These are phyloP conservation scores for Talaromyces thailandensis DNA, from an alignment of 495 filamentous ascomycete genomes.

Conservation along the genomic window DNA sequence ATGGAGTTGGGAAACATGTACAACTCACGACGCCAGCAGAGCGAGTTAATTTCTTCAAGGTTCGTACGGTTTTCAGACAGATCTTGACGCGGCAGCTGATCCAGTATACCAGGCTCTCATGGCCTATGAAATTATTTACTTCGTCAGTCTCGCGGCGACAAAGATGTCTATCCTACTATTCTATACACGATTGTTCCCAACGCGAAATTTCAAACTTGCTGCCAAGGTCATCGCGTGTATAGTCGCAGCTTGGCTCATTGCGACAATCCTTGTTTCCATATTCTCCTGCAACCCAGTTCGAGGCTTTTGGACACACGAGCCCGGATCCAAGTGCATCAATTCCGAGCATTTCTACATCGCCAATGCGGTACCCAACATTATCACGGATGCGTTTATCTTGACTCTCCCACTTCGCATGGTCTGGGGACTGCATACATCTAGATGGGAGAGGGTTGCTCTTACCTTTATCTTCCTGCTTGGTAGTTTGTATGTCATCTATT, in stretches of 20 bases:
- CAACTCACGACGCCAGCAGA: too few species aligned
- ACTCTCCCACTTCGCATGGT: too few species aligned
- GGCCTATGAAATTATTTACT: conserved; percentile 7
- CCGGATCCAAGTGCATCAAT: too few species aligned
- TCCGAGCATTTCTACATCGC: too few species aligned
- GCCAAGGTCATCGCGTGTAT: conserved; percentile 18
- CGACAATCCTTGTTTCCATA: conserved; percentile 19
- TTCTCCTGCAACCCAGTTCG: conserved; percentile 27
- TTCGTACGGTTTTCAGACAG: too few species aligned
- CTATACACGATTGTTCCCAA: conserved; percentile 28
- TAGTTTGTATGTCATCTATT: conserved; percentile 16
- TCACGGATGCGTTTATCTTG: too few species aligned
- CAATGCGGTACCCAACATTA: too few species aligned
- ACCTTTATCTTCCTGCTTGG: conserved; percentile 34
- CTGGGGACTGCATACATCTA: conserved; percentile 23
- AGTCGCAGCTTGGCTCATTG: conserved; percentile 23
- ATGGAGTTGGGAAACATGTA: too few species aligned
- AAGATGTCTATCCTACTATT: conserved; percentile 37
- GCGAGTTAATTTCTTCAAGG: too few species aligned
- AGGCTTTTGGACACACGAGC: conserved; percentile 20
- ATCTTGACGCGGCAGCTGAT: too few species aligned
- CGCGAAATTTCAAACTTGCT: conserved; percentile 16
- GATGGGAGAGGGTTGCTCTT: conserved; percentile 26
- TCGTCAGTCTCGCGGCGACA: conserved; percentile 1
- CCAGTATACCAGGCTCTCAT: neutral